These are phyloP conservation scores for Arctium lappa DNA, from an alignment of 129 eudicot species.

Conservation along the genomic window DNA sequence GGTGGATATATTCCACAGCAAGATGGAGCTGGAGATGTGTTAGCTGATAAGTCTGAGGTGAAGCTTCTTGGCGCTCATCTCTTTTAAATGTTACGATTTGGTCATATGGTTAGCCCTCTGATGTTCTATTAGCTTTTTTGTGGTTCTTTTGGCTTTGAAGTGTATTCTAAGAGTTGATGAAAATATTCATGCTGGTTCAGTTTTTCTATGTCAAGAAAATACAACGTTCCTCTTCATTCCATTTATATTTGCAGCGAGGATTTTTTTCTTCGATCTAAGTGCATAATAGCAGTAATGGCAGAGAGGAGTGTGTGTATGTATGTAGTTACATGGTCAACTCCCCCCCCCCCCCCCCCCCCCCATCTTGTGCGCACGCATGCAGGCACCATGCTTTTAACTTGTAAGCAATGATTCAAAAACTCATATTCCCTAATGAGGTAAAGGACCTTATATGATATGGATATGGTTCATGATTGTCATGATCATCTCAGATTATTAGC, in stretches of 20 bases:
- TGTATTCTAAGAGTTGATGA: not conserved
- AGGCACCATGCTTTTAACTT: too few relatives aligned
- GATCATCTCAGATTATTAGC: too few relatives aligned
- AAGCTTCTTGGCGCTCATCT: slow-evolving; percentile 1
- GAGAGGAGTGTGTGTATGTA: too few relatives aligned
- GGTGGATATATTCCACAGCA: slow-evolving; percentile 83
- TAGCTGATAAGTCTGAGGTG: slow-evolving; percentile 45
- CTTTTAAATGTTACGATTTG: not conserved
- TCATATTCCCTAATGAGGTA: too few relatives aligned
- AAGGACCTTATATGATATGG: too few relatives aligned
- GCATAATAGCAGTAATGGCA: too few relatives aligned
- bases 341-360: too few relatives aligned
- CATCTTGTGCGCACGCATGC: too few relatives aligned
- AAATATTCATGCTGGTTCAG: not conserved
- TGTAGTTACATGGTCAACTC: too few relatives aligned
- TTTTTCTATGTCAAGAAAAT: not conserved
- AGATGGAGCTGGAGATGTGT: slow-evolving; percentile 71
- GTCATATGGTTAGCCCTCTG: not conserved
- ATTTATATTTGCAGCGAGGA: not conserved
- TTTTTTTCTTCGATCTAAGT: not conserved
- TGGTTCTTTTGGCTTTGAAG: not conserved
- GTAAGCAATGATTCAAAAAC: too few relatives aligned
- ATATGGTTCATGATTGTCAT: too few relatives aligned
- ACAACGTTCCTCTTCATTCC: not conserved
- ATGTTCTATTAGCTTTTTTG: not conserved